These are phyloP conservation scores for Schwanniomyces vanrijiae DNA, from an alignment of 805 yeast species.

Conservation along the genomic window DNA sequence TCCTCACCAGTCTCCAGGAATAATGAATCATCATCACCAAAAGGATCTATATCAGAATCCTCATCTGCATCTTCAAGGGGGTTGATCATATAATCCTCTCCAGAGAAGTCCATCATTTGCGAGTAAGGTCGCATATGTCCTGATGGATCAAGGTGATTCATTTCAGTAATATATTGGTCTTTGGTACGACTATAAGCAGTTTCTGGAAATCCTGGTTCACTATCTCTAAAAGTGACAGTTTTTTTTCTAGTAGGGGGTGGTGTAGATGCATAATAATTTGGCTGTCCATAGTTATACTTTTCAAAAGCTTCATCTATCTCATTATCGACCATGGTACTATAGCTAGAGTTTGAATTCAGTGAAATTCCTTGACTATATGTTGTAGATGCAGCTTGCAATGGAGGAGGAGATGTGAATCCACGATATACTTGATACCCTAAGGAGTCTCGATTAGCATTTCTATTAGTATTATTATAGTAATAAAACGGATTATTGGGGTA, in stretches of 20 bases:
- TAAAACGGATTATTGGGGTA: background rate
- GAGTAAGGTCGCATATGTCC: constrained; percentile 21
- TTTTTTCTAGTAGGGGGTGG: constrained; percentile 14
- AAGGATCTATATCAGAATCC: constrained; percentile 39
- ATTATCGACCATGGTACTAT: constrained; percentile 21
- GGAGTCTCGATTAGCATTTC: background rate
- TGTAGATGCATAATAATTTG: background rate
- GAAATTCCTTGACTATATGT: background rate
- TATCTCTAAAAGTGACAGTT: constrained; percentile 30
- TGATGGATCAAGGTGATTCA: constrained; percentile 10
- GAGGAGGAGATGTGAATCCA: background rate
- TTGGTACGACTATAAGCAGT: constrained; percentile 26
- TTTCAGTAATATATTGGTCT: constrained; percentile 10
- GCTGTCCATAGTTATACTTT: background rate
- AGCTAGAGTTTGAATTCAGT: constrained; percentile 12
- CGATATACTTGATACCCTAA: background rate
- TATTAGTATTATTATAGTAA: background rate
- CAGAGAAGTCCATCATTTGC: constrained; percentile 24
- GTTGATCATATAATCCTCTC: constrained; percentile 41
- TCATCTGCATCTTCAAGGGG: constrained; percentile 40
- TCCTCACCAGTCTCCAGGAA: constrained; percentile 44
- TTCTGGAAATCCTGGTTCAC: constrained; percentile 31
- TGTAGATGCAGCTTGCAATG: background rate
- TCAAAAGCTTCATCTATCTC: constrained; percentile 6
- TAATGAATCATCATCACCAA: constrained; percentile 44